Evolutionary conservation across 139 green algal species (phyloP).

Genomic region (Volvox africanus): DNA sequence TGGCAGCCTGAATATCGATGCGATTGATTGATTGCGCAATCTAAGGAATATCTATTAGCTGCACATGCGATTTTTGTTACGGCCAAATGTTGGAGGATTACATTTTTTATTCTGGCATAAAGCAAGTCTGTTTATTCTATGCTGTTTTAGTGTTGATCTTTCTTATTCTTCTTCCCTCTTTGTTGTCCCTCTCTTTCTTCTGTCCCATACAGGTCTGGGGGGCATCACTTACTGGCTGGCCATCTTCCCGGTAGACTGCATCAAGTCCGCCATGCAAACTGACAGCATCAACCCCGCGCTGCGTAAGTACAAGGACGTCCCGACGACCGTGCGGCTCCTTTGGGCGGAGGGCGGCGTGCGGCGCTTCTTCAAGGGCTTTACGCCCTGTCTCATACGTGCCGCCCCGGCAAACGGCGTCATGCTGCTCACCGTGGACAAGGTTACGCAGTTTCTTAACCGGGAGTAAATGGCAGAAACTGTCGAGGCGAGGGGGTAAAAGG

Average conservation of each 20-base stretch:
- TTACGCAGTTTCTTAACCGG: slow-evolving; percentile 61
- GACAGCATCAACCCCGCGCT: slow-evolving; percentile 82
- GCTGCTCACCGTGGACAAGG: slow-evolving; percentile 92
- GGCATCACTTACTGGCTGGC: slow-evolving; percentile 90
- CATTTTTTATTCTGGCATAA: too few species aligned
- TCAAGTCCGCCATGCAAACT: slow-evolving; percentile 67
- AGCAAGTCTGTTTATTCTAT: too few species aligned
- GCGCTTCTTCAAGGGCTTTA: slow-evolving; percentile 93
- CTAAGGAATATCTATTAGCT: too few species aligned
- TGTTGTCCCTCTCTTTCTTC: neutral
- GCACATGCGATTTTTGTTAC: too few species aligned
- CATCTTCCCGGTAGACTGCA: slow-evolving; percentile 92
- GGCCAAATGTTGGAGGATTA: too few species aligned
- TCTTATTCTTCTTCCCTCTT: too few species aligned
- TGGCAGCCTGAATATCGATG: too few species aligned
- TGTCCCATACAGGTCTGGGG: slow-evolving; percentile 70
- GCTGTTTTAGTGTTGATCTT: too few species aligned
- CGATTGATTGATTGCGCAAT: too few species aligned
- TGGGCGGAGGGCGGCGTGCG: slow-evolving; percentile 57
- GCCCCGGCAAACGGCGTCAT: slow-evolving; percentile 93
- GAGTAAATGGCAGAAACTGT: too few species aligned
- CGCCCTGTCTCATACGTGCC: slow-evolving; percentile 91
- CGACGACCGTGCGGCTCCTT: slow-evolving; percentile 54
- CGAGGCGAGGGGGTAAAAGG: too few species aligned
- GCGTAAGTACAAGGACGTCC: slow-evolving; percentile 81